Evolutionary conservation across 139 green algal genomes (phyloP), one percentile per base, ranked within the genome.

Genomic region (Coelastrella sp.): DNA sequence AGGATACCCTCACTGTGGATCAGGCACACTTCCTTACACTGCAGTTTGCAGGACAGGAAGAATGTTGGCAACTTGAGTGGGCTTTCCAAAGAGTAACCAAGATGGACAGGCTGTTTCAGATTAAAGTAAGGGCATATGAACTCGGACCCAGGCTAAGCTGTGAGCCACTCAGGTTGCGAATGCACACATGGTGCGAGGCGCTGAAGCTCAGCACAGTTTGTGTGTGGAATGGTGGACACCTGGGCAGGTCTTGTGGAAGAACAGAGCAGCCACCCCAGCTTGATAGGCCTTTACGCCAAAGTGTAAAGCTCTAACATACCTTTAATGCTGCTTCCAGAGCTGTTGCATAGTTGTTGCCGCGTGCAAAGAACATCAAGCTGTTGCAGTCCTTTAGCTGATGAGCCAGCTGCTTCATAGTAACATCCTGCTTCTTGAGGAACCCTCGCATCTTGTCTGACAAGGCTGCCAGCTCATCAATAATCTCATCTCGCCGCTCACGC

Each of bases 1-100:
- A 99, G 94, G 88, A 99, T 99, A 89, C 98, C 98, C 91, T 99
- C 98, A 60, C 93, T 97, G 95, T 99, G 98, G 92, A 99, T 98
- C 54, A 98, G 95, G 5, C 96, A 96, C 14, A 99, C 96, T 93
- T 99, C 97, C 93, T 99, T 99, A 13, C 96, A 90, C 94, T 96
- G 93, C 23, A 22, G 85, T 80, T 6, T 19, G 7, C 22, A 80
- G 74, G 4, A 59, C 60, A 7, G 5, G 6, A 1, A 47, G 32
- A 47, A 47, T 2, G 1, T 47, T 1, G 0, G 0, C 32, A 47
- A 47, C 32, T 47, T 47, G 0, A 47, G 32, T 47, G 32, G 32
- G 32, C 1, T 47, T 47, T 1, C 32, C 32, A 47, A 1, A 1
- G 0, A 47, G 32, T 47, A 47, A 47, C 32, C 0, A 0, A 47